Percentiles rank a stretch among this genome's conserved stretches.
Evolutionary conservation across 208 protist species (phyloP).

Genomic region (Leishmania tropica): DNA sequence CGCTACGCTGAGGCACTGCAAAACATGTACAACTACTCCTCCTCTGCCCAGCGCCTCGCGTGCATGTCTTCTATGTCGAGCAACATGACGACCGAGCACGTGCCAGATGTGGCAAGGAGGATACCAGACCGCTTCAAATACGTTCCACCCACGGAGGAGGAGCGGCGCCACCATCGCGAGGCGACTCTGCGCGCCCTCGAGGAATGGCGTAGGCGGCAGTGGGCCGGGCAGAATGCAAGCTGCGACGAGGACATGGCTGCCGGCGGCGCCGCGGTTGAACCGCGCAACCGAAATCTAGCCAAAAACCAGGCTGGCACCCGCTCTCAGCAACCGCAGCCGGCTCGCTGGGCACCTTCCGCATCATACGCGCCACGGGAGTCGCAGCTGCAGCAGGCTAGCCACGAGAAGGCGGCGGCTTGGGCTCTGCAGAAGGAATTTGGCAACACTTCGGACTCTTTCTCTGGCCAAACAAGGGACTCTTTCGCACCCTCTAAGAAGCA

Average conservation of each 20-base stretch:
- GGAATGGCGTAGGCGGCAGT: conserved; percentile 27
- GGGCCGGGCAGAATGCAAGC: background rate
- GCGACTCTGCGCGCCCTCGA: conserved; percentile 27
- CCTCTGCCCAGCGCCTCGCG: conserved; percentile 5
- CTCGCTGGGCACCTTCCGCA: background rate
- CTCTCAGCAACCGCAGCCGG: conserved; percentile 4
- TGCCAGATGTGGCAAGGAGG: conserved; percentile 24
- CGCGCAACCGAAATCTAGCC: conserved; percentile 2
- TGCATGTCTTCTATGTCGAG: conserved; percentile 8
- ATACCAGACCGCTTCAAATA: conserved; percentile 70
- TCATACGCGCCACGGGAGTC: conserved; percentile 1
- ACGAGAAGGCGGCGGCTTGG: background rate
- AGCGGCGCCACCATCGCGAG: conserved; percentile 19
- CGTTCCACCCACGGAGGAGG: conserved; percentile 39
- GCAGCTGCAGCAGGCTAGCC: background rate
- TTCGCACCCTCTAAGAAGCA: background rate
- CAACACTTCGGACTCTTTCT: background rate
- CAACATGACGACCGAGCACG: background rate
- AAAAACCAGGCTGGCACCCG: conserved; percentile 8
- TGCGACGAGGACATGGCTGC: background rate
- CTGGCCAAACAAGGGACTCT: background rate
- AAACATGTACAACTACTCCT: conserved; percentile 11
- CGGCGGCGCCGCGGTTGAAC: background rate
- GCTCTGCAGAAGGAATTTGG: background rate
- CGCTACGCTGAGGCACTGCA: conserved; percentile 32